These are phyloP conservation scores for Penicillium nucicola DNA, from an alignment of 495 filamentous ascomycete genomes.

Conservation along the genomic window DNA sequence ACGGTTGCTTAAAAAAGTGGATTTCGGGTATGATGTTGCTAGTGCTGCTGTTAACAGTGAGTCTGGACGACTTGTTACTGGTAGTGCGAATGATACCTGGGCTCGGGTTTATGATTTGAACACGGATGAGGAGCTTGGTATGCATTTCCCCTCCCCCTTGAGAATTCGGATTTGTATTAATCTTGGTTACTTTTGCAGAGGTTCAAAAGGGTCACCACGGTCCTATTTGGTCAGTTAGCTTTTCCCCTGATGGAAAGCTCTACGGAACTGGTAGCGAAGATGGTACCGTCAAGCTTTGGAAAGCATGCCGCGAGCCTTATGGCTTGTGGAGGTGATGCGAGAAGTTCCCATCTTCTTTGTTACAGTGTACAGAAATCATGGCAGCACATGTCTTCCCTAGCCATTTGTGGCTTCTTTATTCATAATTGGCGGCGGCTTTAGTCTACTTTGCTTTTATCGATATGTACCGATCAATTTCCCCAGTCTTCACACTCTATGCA, in stretches of 20 bases:
- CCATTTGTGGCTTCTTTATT: not conserved
- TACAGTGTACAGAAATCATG: conserved; percentile 1
- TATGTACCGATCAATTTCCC: not conserved
- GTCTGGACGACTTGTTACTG: conserved; percentile 79
- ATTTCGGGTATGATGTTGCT: conserved; percentile 78
- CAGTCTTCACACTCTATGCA: too few relatives aligned
- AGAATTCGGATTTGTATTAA: conserved; percentile 17
- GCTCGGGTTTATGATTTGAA: conserved; percentile 88
- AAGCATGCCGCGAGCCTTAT: conserved; percentile 64
- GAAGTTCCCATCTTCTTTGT: not conserved
- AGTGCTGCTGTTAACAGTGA: conserved; percentile 83
- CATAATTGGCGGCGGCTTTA: not conserved
- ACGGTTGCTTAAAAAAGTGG: conserved; percentile 70
- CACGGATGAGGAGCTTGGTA: conserved; percentile 70
- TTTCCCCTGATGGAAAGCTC: conserved; percentile 90
- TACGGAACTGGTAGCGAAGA: conserved; percentile 97
- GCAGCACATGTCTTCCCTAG: not conserved
- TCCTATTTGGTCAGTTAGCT: conserved; percentile 90
- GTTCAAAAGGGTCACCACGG: conserved; percentile 97
- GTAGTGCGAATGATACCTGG: conserved; percentile 86
- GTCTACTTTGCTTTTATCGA: not conserved
- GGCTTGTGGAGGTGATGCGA: conserved; percentile 58
- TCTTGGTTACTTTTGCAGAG: conserved; percentile 44
- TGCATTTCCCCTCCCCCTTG: conserved; percentile 18
- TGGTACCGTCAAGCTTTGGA: conserved; percentile 94